Conservation (phyloP, 2,329 filamentous ascomycete genomes). For the Conoideocrella luteorostrata region DNA sequence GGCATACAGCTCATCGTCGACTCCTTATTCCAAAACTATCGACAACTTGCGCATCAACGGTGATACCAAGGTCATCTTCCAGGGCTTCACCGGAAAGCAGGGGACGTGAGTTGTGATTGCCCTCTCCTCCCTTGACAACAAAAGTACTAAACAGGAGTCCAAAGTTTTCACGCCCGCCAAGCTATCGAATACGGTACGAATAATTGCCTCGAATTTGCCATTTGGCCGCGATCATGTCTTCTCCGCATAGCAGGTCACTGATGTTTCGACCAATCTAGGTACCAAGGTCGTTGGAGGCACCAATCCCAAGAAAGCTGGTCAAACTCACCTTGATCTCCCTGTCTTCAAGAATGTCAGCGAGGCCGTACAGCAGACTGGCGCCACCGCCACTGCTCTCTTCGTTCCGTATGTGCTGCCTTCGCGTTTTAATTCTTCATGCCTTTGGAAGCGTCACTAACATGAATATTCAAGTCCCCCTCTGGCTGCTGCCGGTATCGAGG, state of each 20-base stretch:
- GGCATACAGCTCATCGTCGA: conserved; percentile 52
- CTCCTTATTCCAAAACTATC: conserved; percentile 65
- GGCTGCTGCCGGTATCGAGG: conserved; percentile 91
- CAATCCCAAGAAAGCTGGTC: conserved; percentile 97
- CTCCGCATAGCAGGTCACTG: conserved; percentile 10
- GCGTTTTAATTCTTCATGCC: conserved; percentile 7
- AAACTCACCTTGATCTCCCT: conserved; percentile 80
- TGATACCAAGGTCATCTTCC: conserved; percentile 92
- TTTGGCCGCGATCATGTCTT: not conserved
- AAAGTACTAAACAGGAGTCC: conserved; percentile 12
- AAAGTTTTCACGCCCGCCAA: conserved; percentile 92
- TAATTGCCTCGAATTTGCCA: conserved; percentile 12
- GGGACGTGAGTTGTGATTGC: conserved; percentile 62
- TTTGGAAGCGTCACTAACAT: conserved; percentile 9
- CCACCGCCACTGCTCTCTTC: conserved; percentile 89
- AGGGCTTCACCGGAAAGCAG: conserved; percentile 97
- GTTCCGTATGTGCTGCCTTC: conserved; percentile 62
- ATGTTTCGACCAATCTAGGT: conserved; percentile 43
- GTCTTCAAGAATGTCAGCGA: conserved; percentile 89
- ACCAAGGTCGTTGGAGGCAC: conserved; percentile 97
- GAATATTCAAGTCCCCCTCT: conserved; percentile 67
- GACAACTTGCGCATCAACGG: conserved; percentile 87
- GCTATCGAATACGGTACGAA: conserved; percentile 92
- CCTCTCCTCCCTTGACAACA: not conserved
- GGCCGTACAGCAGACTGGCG: conserved; percentile 83